Evolutionary conservation across 2,329 filamentous ascomycete species (phyloP), one percentile per base, ranked within the genome.

Genomic region (Venturia aucupariae): DNA sequence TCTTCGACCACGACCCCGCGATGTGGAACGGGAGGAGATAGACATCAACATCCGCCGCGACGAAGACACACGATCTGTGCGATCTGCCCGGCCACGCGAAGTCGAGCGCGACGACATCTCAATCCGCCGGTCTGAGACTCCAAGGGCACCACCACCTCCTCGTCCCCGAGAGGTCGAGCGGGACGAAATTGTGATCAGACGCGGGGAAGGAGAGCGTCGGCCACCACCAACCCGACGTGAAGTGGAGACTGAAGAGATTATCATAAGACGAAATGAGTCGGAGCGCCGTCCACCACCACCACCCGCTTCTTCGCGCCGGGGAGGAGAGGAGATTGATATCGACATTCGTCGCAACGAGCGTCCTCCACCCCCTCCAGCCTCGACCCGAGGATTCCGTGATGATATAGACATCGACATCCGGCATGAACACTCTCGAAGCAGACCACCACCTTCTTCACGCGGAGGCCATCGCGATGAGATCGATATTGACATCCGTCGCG

Each of bases 161-260:
- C 70, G 72, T 39, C 71, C 72, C 15, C 73, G 73, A 66, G 73
- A 75, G 64, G 73, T 72, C 61, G 72, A 75, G 65, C 70, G 73
- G 38, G 80, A 82, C 64, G 79, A 82, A 67, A 76, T 82, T 65
- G 76, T 78, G 65, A 80, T 82, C 72, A 70, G 78, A 63, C 72
- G 75, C 24, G 74, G 72, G 38, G 76, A 76, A 65, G 71, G 73
- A 19, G 66, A 67, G 22, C 63, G 63, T 24, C 64, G 44, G 22
- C 66, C 67, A 32, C 67, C 68, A 19, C 66, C 71, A 68, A 35
- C 8, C 30, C 51, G 51, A n/a, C 65, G 71, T 66, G 70, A 69
- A 66, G 72, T 72, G 38, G 75, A 79, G 61, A 69, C 68, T 19
- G 75, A 77, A 64, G 76, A 79, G 65, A 72, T 79, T 63, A 73